These are phyloP conservation scores for Plasmodium blacklocki DNA, from an alignment of 169 alveolate species.

Conservation along the genomic window DNA sequence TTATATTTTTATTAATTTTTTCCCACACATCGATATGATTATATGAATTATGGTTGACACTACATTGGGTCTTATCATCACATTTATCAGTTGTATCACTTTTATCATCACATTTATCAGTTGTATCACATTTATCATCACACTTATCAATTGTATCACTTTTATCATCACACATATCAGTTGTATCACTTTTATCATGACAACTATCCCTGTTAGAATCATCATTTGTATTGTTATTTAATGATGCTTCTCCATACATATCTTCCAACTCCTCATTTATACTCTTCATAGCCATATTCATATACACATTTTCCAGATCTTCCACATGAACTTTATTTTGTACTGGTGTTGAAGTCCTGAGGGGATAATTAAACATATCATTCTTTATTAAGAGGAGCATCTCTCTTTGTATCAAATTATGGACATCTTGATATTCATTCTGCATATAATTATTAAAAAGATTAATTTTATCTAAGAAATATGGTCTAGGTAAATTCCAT, in stretches of 20 bases:
- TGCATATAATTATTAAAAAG: background rate
- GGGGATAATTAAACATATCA: constrained; percentile 72
- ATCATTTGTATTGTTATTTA: background rate
- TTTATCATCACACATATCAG: background rate
- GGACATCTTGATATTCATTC: background rate
- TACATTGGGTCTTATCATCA: background rate
- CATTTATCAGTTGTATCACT: background rate
- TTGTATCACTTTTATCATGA: background rate
- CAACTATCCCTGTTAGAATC: background rate
- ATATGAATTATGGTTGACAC: background rate
- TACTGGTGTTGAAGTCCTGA: constrained; percentile 47
- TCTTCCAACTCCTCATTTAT: constrained; percentile 70
- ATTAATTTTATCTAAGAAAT: constrained; percentile 46
- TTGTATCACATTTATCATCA: background rate
- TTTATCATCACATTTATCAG: background rate
- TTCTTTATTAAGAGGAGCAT: constrained; percentile 38
- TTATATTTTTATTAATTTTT: constrained; percentile 19
- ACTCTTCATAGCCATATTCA: constrained; percentile 17
- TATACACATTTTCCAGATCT: constrained; percentile 3
- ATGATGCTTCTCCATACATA: background rate
- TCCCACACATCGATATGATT: constrained; percentile 4
- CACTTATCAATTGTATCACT: background rate
- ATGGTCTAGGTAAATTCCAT: constrained; percentile 74
- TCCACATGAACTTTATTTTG: constrained; percentile 47
- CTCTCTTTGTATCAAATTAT: constrained; percentile 31